phyloP scores from a whole-genome alignment of 2,329 filamentous ascomycete genomes.

The Alternaria sp. region DNA sequence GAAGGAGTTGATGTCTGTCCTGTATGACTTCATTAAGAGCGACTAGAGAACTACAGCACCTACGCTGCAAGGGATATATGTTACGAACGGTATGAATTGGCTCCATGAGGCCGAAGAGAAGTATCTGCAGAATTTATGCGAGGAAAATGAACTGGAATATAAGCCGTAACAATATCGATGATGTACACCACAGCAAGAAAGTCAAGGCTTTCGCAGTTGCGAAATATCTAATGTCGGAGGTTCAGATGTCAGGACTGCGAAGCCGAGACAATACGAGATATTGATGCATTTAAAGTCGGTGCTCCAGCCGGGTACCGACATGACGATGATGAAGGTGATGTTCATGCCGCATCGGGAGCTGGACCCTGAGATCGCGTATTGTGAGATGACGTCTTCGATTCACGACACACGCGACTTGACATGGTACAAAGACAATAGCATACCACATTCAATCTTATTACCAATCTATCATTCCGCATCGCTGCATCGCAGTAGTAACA shows the following conservation, averaged over 20 bases:
- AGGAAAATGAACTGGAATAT: neutral
- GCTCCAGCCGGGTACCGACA: slow-evolving; percentile 2
- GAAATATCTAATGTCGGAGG: neutral
- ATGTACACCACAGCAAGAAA: neutral
- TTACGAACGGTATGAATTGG: neutral
- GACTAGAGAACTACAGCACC: neutral
- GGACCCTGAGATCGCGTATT: slow-evolving; percentile 18
- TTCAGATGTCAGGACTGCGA: neutral
- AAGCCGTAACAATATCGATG: neutral
- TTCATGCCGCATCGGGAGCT: slow-evolving; percentile 14
- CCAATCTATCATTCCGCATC: slow-evolving; percentile 1
- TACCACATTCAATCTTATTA: neutral
- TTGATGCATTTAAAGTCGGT: neutral
- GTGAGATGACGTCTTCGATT: slow-evolving; percentile 21
- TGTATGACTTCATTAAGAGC: neutral
- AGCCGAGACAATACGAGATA: slow-evolving; percentile 8
- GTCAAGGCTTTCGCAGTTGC: neutral
- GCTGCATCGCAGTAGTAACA: neutral
- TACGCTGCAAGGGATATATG: neutral
- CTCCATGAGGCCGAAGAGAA: neutral
- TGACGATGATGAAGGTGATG: slow-evolving; percentile 15
- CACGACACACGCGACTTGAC: neutral
- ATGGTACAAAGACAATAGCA: slow-evolving; percentile 8
- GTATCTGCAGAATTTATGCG: neutral
- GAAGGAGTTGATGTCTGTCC: neutral